Conservation (phyloP, 441 rosid species). For the Capsella rubella region DNA sequence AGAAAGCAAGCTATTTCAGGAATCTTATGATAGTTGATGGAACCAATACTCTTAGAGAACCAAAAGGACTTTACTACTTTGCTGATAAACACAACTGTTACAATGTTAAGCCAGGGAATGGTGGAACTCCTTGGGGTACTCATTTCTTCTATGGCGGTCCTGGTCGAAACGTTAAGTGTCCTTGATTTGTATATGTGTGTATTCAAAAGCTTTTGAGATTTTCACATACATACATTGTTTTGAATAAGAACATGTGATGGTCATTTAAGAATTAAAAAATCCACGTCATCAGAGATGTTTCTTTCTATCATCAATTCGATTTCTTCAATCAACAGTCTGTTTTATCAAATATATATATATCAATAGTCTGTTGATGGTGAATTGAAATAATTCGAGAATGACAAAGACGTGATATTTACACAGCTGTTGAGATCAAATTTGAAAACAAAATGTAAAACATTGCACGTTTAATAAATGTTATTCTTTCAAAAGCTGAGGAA, state of each 20-base stretch:
- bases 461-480: slow-evolving; percentile 15
- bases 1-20: slow-evolving; percentile 60
- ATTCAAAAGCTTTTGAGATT: slow-evolving; percentile 14
- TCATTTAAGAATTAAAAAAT: neutral
- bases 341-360: neutral
- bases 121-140: slow-evolving; percentile 53
- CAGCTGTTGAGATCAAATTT: neutral
- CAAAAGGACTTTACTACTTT: slow-evolving; percentile 48
- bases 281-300: slow-evolving; percentile 20
- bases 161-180: slow-evolving; percentile 64
- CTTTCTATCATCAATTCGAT: neutral
- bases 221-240: slow-evolving; percentile 1
- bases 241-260: slow-evolving; percentile 20
- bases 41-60: slow-evolving; percentile 56
- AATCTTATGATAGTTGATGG: slow-evolving; percentile 62
- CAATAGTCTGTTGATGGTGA: slow-evolving; percentile 14
- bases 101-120: slow-evolving; percentile 50
- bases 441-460: slow-evolving; percentile 1
- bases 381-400: slow-evolving; percentile 3
- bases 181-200: slow-evolving; percentile 40
- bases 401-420: neutral
- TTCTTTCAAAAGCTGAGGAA: neutral
- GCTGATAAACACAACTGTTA: slow-evolving; percentile 62
- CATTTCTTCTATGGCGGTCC: slow-evolving; percentile 75
- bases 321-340: slow-evolving; percentile 5